Percentiles rank a stretch among this genome's conserved stretches.
These are phyloP conservation scores for Sporobolomyces pararoseus DNA, from an alignment of 768 basidiomycete genomes.

Conservation along the genomic window DNA sequence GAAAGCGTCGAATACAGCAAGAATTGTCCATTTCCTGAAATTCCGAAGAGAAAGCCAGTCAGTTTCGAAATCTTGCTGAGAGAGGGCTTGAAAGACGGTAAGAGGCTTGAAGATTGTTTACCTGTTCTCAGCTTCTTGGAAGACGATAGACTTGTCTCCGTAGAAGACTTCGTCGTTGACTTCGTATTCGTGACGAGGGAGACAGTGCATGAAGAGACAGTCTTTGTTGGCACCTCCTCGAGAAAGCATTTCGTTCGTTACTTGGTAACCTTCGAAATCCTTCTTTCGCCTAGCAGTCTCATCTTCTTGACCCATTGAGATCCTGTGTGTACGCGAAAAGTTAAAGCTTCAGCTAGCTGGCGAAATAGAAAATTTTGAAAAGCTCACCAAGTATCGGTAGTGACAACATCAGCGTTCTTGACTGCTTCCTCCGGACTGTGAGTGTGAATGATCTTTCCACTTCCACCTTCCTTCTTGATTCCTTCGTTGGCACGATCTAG, in stretches of 20 bases:
- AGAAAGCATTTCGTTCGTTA: slow-evolving; percentile 79
- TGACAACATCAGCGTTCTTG: slow-evolving; percentile 81
- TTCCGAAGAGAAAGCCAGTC: neutral
- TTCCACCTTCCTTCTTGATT: slow-evolving; percentile 33
- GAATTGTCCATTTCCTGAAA: slow-evolving; percentile 77
- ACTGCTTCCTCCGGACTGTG: slow-evolving; percentile 72
- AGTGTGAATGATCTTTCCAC: slow-evolving; percentile 42
- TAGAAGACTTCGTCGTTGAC: slow-evolving; percentile 98
- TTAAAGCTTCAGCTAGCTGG: neutral
- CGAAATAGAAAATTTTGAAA: neutral
- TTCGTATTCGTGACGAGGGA: slow-evolving; percentile 86
- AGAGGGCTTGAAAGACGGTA: no score
- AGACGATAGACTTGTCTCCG: slow-evolving; percentile 82
- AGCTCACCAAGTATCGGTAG: slow-evolving; percentile 89
- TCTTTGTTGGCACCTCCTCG: slow-evolving; percentile 45
- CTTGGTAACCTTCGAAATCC: slow-evolving; percentile 88
- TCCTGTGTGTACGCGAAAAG: slow-evolving; percentile 56
- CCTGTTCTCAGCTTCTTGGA: slow-evolving; percentile 91
- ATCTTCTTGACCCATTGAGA: slow-evolving; percentile 97
- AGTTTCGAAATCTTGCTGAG: neutral
- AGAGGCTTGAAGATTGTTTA: neutral
- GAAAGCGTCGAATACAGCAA: slow-evolving; percentile 70
- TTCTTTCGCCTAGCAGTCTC: slow-evolving; percentile 79
- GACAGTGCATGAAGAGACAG: slow-evolving; percentile 79
- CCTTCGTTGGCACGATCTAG: slow-evolving; percentile 71